Base-by-base conservation (phyloP, 495 filamentous ascomycete species). In the Astrothelium subdiscretum region DNA sequence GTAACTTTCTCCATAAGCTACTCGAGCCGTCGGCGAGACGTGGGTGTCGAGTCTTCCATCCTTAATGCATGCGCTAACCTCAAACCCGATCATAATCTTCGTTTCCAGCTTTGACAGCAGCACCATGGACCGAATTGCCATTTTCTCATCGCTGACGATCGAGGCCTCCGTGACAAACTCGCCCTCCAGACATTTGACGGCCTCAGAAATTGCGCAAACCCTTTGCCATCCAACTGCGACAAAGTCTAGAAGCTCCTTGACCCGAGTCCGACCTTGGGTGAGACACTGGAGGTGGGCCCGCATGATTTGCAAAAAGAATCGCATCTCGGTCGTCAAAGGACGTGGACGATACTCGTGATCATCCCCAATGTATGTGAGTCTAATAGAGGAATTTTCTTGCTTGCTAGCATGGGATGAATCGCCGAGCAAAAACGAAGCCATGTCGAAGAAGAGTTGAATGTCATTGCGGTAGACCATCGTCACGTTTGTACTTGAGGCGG, bases 391-490 rank as follows among this genome's bases (percentile, higher is more conserved):
- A 59, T 76, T 75, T 12, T 63, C 59, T 15, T 59, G 54, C 8
- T 44, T 18, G 3, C 43, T 22, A 35, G 62, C 40, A 22, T 44
- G 51, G 13, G 54, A 43, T 13, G 51, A 59, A 26, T 62, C 59
- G 11, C 59, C 65, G 35, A 11, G 67, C 63, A 13, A 69, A 67
- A 91, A 90, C 18, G 85, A 79, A 12, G 79, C 66, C 2, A 85
- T 80, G 66, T 90, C 81, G 74, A 95, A 90, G 51, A 81, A 83
- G 40, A 96, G 81, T 66, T 90, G 82, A 32, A 97, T 81, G 60
- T 92, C 85, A 38, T 79, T 78, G 64, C 80, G 76, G 75, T 95
- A 96, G n/a, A 82, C 83, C 81, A 97, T 86, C 5, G 86, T 87
- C 38, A 96, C 70, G 3, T 76, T 77, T 15, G 79, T 82, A 48